These are phyloP conservation scores for Russula dissimulans DNA, from an alignment of 768 basidiomycete species.

Conservation along the genomic window DNA sequence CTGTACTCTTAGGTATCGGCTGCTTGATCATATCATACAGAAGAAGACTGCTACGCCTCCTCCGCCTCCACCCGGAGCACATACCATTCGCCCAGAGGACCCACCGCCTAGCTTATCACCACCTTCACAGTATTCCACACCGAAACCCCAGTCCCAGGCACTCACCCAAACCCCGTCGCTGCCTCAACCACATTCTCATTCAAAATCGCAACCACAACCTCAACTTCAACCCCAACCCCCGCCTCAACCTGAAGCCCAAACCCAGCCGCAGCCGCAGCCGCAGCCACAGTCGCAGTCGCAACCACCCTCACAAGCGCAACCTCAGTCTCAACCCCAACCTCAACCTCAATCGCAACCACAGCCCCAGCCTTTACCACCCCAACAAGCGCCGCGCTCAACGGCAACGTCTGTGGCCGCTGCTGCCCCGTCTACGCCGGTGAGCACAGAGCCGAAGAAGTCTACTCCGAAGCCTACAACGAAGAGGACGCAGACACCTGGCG, in stretches of 20 bases:
- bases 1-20: slow-evolving; percentile 12
- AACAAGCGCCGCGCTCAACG: slow-evolving; percentile 5
- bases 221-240: slow-evolving; percentile 3
- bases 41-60: background rate
- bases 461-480: slow-evolving; percentile 12
- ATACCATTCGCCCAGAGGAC: background rate
- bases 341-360: slow-evolving; percentile 7
- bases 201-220: background rate
- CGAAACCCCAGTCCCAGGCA: slow-evolving; percentile 2
- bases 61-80: background rate
- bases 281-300: slow-evolving; percentile 3
- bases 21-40: slow-evolving; percentile 8
- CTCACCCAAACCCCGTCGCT: slow-evolving; percentile 1
- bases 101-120: background rate
- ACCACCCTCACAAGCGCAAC: slow-evolving; percentile 10
- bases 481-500: slow-evolving; percentile 13
- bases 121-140: background rate
- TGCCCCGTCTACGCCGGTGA: slow-evolving; percentile 8
- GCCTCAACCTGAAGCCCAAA: background rate
- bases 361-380: slow-evolving; percentile 6
- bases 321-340: background rate
- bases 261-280: background rate
- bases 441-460: slow-evolving; percentile 15
- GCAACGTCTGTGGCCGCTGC: slow-evolving; percentile 11
- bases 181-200: background rate